A percentile compares a stretch with the other conserved stretches of the same genome.
These are phyloP conservation scores for Wickerhamomyces sp. DNA, from an alignment of 1,139 yeast genomes.

Conservation along the genomic window DNA sequence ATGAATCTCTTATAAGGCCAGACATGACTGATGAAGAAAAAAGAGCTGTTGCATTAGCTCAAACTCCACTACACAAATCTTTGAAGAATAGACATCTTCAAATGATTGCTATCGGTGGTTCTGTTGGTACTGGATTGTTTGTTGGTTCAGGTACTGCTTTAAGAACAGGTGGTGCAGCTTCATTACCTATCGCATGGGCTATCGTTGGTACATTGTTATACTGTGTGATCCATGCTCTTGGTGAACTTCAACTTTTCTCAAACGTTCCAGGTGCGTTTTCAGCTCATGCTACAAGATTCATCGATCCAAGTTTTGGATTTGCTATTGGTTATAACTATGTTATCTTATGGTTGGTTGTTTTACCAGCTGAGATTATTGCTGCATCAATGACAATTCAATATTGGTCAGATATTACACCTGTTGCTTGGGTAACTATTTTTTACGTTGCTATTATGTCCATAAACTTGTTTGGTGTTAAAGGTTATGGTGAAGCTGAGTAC, in stretches of 20 bases:
- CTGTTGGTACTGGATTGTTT: constrained; percentile 61
- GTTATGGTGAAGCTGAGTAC: constrained; percentile 68
- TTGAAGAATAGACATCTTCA: constrained; percentile 44
- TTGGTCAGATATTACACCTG: constrained; percentile 56
- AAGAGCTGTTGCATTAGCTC: constrained; percentile 9
- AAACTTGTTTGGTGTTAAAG: constrained; percentile 64
- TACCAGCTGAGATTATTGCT: constrained; percentile 70
- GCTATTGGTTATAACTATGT: constrained; percentile 71
- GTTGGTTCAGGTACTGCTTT: constrained; percentile 61
- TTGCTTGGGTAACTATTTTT: constrained; percentile 66
- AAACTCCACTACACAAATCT: constrained; percentile 24
- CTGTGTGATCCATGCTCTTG: constrained; percentile 63
- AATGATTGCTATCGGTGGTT: constrained; percentile 66
- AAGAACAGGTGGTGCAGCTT: constrained; percentile 63
- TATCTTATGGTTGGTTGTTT: constrained; percentile 61
- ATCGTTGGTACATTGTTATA: constrained; percentile 47
- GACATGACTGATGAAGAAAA: constrained; percentile 16
- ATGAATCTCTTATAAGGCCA: constrained; percentile 9
- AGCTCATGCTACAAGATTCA: constrained; percentile 58
- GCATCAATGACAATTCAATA: constrained; percentile 61
- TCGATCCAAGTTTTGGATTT: constrained; percentile 71
- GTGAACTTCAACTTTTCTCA: constrained; percentile 61
- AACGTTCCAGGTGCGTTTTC: constrained; percentile 74
- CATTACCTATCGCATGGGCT: constrained; percentile 51
- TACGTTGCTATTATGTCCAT: constrained; percentile 50